Evolutionary conservation across 257 asterid genomes (phyloP).

Genomic region (Solanum dulcamara): DNA sequence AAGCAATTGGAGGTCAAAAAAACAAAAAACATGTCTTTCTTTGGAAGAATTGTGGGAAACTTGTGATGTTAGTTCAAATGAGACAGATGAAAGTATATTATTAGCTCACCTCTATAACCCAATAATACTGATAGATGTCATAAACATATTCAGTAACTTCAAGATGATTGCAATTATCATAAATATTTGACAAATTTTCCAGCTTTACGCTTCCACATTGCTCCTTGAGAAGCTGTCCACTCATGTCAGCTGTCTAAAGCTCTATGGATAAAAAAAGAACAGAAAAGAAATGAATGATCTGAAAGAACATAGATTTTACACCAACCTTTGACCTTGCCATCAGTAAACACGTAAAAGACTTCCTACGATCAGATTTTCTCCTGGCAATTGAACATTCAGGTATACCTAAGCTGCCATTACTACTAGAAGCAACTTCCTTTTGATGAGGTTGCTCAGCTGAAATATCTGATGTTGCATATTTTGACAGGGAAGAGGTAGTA

Average conservation of each 20-base stretch:
- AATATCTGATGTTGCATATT: conserved; percentile 22
- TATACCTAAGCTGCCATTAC: conserved; percentile 7
- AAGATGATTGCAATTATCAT: conserved; percentile 75
- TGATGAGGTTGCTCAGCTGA: conserved; percentile 28
- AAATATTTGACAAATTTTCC: conserved; percentile 55
- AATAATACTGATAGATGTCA: conserved; percentile 81
- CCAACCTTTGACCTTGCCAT: conserved; percentile 67
- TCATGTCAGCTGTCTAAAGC: background rate
- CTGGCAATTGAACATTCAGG: conserved; percentile 6
- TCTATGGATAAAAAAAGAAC: background rate
- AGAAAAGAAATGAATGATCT: background rate
- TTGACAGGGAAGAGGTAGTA: conserved; percentile 20
- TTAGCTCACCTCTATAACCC: conserved; percentile 83
- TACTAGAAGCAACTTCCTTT: conserved; percentile 27
- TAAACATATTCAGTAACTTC: conserved; percentile 87
- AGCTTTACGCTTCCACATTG: conserved; percentile 15
- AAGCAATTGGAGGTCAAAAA: background rate
- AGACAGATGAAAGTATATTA: background rate
- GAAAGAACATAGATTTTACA: background rate
- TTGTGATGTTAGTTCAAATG: background rate
- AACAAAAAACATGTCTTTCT: background rate
- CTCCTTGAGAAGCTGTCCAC: conserved; percentile 33
- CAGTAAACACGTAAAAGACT: conserved; percentile 58
- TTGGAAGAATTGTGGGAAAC: background rate
- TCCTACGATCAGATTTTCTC: conserved; percentile 60